Conservation (phyloP, 306 rosid genomes). For the Rubus parviflorus region DNA sequence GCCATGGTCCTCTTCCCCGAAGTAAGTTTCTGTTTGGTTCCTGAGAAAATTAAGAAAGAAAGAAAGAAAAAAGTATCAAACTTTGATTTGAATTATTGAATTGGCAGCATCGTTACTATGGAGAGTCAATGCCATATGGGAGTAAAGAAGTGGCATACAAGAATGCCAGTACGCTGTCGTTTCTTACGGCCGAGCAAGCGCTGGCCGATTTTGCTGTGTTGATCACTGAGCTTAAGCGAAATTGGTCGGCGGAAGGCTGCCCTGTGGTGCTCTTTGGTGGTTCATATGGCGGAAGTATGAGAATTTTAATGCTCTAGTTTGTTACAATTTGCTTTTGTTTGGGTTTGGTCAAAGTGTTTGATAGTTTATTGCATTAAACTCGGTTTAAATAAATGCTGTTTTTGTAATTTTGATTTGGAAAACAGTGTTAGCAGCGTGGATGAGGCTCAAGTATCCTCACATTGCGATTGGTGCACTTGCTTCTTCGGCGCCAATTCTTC, state of each 20-base stretch:
- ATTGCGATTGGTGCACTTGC: slow-evolving; percentile 83
- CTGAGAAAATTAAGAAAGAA: neutral
- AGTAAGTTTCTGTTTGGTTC: slow-evolving; percentile 32
- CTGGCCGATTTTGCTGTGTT: slow-evolving; percentile 74
- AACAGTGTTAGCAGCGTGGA: slow-evolving; percentile 91
- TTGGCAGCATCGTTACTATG: slow-evolving; percentile 78
- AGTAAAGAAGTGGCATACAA: slow-evolving; percentile 60
- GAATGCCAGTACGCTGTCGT: slow-evolving; percentile 62
- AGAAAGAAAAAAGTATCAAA: neutral
- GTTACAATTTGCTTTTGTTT: too few species aligned
- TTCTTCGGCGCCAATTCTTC: slow-evolving; percentile 92
- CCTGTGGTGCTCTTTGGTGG: slow-evolving; percentile 91
- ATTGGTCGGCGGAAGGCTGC: slow-evolving; percentile 51
- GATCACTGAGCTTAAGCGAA: slow-evolving; percentile 54
- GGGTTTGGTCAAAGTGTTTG: neutral
- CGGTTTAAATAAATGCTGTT: neutral
- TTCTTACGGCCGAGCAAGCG: slow-evolving; percentile 76
- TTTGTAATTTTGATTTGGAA: neutral
- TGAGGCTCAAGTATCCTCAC: slow-evolving; percentile 94
- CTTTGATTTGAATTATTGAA: neutral
- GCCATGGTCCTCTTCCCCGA: slow-evolving; percentile 89
- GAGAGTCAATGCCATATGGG: slow-evolving; percentile 71
- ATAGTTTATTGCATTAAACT: neutral
- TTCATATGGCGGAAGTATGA: slow-evolving; percentile 90
- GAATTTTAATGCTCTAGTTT: neutral